A percentile compares a stretch with the other conserved stretches of the same genome.
Evolutionary conservation across 1,284 basidiomycete genomes (phyloP).

Genomic region (Leucoagaricus sp.): DNA sequence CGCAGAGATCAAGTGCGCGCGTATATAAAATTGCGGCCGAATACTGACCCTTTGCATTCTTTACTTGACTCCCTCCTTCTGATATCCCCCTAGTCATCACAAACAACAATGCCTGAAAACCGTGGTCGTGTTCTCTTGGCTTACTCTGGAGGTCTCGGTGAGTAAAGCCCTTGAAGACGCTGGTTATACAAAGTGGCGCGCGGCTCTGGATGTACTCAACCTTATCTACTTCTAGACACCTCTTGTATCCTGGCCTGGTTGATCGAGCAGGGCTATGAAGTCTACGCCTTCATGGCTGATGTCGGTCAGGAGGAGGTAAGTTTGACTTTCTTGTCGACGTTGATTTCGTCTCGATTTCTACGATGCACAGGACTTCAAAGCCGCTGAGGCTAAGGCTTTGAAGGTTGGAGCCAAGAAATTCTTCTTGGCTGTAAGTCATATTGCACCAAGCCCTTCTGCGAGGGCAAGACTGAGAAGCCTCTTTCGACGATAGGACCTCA

Average conservation of each 20-base stretch:
- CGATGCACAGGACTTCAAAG: constrained; percentile 89
- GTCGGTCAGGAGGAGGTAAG: constrained; percentile 95
- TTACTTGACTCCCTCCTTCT: background rate
- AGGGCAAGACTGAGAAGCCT: background rate
- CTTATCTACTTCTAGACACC: constrained; percentile 62
- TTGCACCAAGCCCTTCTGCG: background rate
- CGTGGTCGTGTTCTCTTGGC: constrained; percentile 87
- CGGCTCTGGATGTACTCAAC: constrained; percentile 11
- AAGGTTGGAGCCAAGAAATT: constrained; percentile 95
- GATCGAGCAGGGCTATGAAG: constrained; percentile 97
- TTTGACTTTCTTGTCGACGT: constrained; percentile 4
- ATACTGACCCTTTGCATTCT: background rate
- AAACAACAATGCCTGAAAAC: constrained; percentile 31
- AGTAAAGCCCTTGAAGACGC: constrained; percentile 32
- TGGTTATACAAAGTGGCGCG: constrained; percentile 10
- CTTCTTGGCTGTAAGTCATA: constrained; percentile 74
- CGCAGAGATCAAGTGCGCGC: background rate
- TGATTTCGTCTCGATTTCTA: background rate
- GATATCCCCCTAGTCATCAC: background rate
- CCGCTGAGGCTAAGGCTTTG: constrained; percentile 90
- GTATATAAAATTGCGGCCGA: constrained; percentile 10
- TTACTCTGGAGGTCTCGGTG: constrained; percentile 97
- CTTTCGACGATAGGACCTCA: constrained; percentile 70
- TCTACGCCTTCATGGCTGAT: constrained; percentile 98
- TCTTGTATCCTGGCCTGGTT: constrained; percentile 97